Evolutionary conservation across 2,329 filamentous ascomycete species (phyloP).

Genomic region (Cercospora zeina): DNA sequence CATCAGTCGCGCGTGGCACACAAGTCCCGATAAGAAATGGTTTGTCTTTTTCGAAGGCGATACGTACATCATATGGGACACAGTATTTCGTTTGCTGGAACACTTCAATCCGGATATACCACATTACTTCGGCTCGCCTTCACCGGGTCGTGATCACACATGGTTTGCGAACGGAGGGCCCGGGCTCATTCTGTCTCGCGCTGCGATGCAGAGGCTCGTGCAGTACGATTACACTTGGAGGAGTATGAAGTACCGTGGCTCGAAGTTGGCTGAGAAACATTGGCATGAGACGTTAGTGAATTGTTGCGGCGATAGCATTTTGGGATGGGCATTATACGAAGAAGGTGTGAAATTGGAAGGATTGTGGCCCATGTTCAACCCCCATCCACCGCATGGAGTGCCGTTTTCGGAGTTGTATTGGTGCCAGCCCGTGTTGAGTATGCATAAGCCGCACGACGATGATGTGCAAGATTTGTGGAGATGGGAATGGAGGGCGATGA

Average conservation of each 20-base stretch:
- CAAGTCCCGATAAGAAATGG: constrained; percentile 51
- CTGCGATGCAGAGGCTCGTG: constrained; percentile 48
- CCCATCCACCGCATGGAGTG: constrained; percentile 54
- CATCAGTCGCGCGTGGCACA: constrained; percentile 52
- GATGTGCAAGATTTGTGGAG: constrained; percentile 55
- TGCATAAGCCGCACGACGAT: constrained; percentile 52
- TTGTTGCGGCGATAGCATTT: constrained; percentile 54
- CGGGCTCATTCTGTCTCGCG: constrained; percentile 51
- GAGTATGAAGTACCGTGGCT: constrained; percentile 46
- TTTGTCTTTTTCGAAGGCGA: constrained; percentile 58
- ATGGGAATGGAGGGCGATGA: constrained; percentile 47
- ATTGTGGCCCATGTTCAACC: constrained; percentile 52
- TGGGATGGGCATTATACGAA: constrained; percentile 51
- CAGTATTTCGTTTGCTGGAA: constrained; percentile 27
- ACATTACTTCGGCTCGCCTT: constrained; percentile 27
- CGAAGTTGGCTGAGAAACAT: constrained; percentile 38
- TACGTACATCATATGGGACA: constrained; percentile 50
- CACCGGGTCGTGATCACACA: constrained; percentile 39
- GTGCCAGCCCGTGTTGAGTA: constrained; percentile 54
- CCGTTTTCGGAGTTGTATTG: constrained; percentile 52
- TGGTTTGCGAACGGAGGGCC: constrained; percentile 55
- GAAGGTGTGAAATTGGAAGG: constrained; percentile 48
- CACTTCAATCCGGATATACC: constrained; percentile 22
- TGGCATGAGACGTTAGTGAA: constrained; percentile 48
- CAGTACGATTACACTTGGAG: constrained; percentile 28